Evolutionary conservation across 2,329 filamentous ascomycete genomes (phyloP).

Genomic region (Coniochaeta ligniaria): DNA sequence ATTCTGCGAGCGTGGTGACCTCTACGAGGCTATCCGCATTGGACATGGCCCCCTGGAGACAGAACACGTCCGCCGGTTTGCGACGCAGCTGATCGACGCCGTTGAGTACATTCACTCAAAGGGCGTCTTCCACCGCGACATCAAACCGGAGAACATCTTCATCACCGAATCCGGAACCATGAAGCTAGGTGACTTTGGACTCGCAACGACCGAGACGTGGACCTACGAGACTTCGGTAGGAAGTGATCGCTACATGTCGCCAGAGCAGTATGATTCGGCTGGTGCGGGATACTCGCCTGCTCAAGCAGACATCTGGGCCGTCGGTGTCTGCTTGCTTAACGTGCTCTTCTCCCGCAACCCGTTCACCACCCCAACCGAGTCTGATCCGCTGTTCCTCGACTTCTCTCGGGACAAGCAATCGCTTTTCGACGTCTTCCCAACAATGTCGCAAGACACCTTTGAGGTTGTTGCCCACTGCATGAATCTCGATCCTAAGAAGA

Average conservation of each 20-base stretch:
- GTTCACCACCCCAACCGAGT: conserved; percentile 81
- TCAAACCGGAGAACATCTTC: conserved; percentile 99
- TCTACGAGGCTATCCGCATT: conserved; percentile 93
- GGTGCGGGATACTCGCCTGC: conserved; percentile 85
- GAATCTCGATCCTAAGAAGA: conserved; percentile 83
- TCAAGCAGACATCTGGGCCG: conserved; percentile 92
- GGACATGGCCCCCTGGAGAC: conserved; percentile 87
- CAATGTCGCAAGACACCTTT: conserved; percentile 97
- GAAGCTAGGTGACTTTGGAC: conserved; percentile 95
- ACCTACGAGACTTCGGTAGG: conserved; percentile 90
- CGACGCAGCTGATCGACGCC: conserved; percentile 87
- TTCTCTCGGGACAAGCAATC: conserved; percentile 91
- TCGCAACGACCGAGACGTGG: conserved; percentile 85
- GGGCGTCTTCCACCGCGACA: conserved; percentile 92
- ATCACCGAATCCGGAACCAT: conserved; percentile 76
- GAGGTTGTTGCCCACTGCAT: conserved; percentile 88
- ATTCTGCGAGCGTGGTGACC: conserved; percentile 88
- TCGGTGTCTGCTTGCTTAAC: conserved; percentile 94
- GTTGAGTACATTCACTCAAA: conserved; percentile 86
- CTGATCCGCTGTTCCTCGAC: conserved; percentile 89
- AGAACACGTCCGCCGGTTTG: conserved; percentile 93
- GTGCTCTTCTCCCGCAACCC: conserved; percentile 95
- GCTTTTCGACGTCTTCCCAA: conserved; percentile 95
- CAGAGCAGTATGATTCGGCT: conserved; percentile 91
- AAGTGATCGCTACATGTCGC: conserved; percentile 98